Evolutionary conservation across 768 basidiomycete species (phyloP), one percentile per base, ranked within the genome.

Genomic region (Termitomyces sp.): DNA sequence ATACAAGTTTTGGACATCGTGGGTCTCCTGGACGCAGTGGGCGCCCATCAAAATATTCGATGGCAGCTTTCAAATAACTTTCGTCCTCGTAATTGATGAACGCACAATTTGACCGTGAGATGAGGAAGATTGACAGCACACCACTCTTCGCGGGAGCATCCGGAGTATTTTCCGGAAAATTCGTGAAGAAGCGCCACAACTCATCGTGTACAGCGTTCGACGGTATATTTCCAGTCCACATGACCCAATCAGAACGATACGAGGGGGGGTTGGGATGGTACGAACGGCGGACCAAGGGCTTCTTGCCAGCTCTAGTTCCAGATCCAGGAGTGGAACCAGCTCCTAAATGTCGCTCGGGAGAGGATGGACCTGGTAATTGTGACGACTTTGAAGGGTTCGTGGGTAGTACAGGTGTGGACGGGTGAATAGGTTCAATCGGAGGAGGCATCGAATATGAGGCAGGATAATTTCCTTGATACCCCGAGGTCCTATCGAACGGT

Each of bases 141-240:
- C 92, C 92, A 42, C 76, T 76, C 56, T 42, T 24, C 18, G 49
- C 13, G 13, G 66, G 55, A 32, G 46, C 20, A 12, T 37, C 51
- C 20, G 42, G 20, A 10, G 18, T 55, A 14, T 24, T 36, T 18
- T 65, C 58, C 5, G 55, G 65, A 9, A 66, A 59, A 42, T 63
- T 69, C 60, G 80, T 86, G 74, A 98, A 94, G 69, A 94, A 95
- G 7, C 76, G 76, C 88, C 87, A 90, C 4, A 97, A 76, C 66
- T 97, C 94, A 62, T 92, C 87, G 59, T 92, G 82, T 3, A 83
- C 84, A 16, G 92, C 85, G 64, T 94, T 91, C 5, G 80, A 79
- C 2, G 92, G 91, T 3, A 97, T 88, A 66, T 98, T 98, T 10
- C 95, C 95, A 13, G 86, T 87, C 95, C 95, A 97, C 91, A 94